These are phyloP conservation scores for Trichosporon sp. DNA, from an alignment of 1,284 basidiomycete genomes.

Conservation along the genomic window DNA sequence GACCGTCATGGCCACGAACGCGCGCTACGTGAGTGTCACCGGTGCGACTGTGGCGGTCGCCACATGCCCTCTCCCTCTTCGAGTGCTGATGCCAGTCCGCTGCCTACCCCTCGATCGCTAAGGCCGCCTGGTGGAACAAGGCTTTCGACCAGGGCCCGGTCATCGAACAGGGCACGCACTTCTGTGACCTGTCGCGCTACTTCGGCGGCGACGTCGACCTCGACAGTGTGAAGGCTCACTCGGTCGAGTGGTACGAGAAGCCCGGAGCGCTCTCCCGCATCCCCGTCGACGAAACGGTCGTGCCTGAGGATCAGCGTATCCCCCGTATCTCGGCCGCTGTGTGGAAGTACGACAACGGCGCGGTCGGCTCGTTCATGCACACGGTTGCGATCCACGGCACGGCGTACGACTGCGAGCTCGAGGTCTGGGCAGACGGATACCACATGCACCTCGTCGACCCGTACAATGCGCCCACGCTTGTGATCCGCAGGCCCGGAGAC, in stretches of 20 bases:
- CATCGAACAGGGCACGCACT: constrained; percentile 92
- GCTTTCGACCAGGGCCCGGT: constrained; percentile 77
- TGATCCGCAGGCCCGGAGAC: constrained; percentile 79
- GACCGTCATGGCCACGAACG: constrained; percentile 93
- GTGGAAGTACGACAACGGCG: constrained; percentile 87
- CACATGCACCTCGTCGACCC: constrained; percentile 77
- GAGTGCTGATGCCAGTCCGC: constrained; percentile 55
- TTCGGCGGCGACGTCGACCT: constrained; percentile 94
- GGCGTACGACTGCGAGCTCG: constrained; percentile 89
- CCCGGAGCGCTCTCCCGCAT: constrained; percentile 84
- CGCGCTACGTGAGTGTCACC: constrained; percentile 67
- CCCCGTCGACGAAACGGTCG: constrained; percentile 57
- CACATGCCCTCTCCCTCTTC: too few relatives aligned
- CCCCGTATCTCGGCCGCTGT: constrained; percentile 55
- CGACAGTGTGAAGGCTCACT: constrained; percentile 70
- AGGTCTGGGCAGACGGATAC: constrained; percentile 78
- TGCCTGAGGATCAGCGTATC: constrained; percentile 55
- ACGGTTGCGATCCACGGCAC: constrained; percentile 83
- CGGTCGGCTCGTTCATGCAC: constrained; percentile 86
- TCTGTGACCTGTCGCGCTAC: constrained; percentile 75
- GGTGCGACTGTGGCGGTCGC: too few relatives aligned
- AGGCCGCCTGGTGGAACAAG: constrained; percentile 98
- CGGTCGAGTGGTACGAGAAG: constrained; percentile 86
- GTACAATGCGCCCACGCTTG: constrained; percentile 70
- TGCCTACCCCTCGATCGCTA: constrained; percentile 85